phyloP scores from a whole-genome alignment of 2,329 filamentous ascomycete species.

The Hymenotorrendiella dingleyae region DNA sequence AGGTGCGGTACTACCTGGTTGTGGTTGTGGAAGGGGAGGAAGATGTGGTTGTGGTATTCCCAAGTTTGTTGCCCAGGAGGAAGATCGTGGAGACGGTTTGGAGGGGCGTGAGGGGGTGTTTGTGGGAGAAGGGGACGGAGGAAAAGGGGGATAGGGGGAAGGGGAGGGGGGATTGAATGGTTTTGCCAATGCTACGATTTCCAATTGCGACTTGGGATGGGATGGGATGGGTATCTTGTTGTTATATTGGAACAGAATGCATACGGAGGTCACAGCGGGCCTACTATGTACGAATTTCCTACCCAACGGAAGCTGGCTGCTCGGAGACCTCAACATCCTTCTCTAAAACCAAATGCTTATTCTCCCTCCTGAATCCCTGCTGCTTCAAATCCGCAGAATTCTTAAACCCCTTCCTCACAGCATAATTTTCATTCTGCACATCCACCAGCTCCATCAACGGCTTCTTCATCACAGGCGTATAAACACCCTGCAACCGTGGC shows the following conservation, averaged over 20 bases:
- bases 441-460: slow-evolving; percentile 42
- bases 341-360: slow-evolving; percentile 9
- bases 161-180: slow-evolving; percentile 1
- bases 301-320: neutral
- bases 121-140: slow-evolving; percentile 60
- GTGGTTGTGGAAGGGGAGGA: slow-evolving; percentile 87
- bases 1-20: slow-evolving; percentile 81
- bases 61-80: slow-evolving; percentile 66
- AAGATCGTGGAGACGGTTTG: slow-evolving; percentile 81
- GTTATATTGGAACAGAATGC: neutral
- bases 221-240: slow-evolving; percentile 4
- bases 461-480: slow-evolving; percentile 49
- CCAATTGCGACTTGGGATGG: neutral
- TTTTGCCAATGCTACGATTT: slow-evolving; percentile 4
- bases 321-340: neutral
- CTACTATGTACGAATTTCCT: too few relatives aligned
- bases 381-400: slow-evolving; percentile 41
- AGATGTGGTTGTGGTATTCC: slow-evolving; percentile 92
- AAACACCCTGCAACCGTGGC: slow-evolving; percentile 45
- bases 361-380: slow-evolving; percentile 24
- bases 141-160: slow-evolving; percentile 14
- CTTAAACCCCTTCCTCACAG: slow-evolving; percentile 53
- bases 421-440: slow-evolving; percentile 55
- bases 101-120: slow-evolving; percentile 75
- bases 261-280: too few relatives aligned